Percentiles rank a stretch among this genome's conserved stretches.
phyloP scores from a whole-genome alignment of 2,329 filamentous ascomycete genomes.

The Aspergillus felis region DNA sequence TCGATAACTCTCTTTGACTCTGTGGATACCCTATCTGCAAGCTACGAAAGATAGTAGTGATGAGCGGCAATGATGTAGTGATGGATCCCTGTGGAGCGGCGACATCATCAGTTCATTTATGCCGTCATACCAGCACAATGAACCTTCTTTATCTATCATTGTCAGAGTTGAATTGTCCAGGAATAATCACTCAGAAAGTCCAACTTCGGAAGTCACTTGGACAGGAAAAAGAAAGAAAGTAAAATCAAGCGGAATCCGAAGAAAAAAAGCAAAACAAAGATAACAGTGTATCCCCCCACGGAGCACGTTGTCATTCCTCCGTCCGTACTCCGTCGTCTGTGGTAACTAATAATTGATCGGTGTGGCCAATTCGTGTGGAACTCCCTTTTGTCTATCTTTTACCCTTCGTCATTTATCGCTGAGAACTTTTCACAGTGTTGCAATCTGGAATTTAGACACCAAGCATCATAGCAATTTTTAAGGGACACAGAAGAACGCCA shows the following conservation, averaged over 20 bases:
- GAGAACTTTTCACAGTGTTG: neutral
- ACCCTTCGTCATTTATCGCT: neutral
- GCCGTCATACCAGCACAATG: constrained; percentile 7
- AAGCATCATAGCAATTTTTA: neutral
- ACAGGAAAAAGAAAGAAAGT: neutral
- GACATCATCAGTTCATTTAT: constrained; percentile 6
- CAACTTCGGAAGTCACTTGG: neutral
- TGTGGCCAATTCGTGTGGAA: neutral
- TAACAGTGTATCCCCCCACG: neutral
- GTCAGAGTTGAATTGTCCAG: neutral
- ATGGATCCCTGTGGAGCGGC: constrained; percentile 3
- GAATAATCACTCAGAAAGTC: neutral
- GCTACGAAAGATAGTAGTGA: neutral
- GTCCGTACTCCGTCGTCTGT: neutral
- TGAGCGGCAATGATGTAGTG: constrained; percentile 1
- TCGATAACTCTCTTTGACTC: too few species aligned
- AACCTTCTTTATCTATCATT: neutral
- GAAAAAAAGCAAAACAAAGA: neutral
- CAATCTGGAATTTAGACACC: neutral
- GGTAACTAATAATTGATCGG: neutral
- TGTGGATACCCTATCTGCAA: neutral
- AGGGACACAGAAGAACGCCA: constrained; percentile 1
- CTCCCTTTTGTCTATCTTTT: neutral
- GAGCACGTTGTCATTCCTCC: neutral
- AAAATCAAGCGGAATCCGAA: neutral